Conservation (phyloP, 2,329 filamentous ascomycete species). For the Ascochyta clinopodiicola region DNA sequence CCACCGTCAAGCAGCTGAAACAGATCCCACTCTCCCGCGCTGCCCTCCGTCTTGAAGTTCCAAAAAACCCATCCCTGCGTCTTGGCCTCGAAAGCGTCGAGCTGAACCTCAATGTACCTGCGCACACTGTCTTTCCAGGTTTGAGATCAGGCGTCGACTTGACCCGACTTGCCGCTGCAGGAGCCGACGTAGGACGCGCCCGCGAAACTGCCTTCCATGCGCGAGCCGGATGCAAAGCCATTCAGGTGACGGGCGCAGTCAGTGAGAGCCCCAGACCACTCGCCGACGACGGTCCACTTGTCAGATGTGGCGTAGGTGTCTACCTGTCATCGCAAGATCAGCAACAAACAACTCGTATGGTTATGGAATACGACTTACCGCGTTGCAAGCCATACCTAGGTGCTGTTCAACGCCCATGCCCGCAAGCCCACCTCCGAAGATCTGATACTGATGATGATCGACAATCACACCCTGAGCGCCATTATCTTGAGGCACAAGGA, state of each 20-base stretch:
- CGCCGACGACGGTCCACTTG: slow-evolving; percentile 70
- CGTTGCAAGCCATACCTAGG: slow-evolving; percentile 61
- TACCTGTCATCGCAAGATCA: slow-evolving; percentile 16
- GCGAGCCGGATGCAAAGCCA: slow-evolving; percentile 58
- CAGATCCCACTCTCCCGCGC: slow-evolving; percentile 61
- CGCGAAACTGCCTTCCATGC: slow-evolving; percentile 63
- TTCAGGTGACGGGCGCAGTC: slow-evolving; percentile 60
- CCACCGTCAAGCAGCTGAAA: slow-evolving; percentile 57
- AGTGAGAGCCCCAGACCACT: slow-evolving; percentile 72
- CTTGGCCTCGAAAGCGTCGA: slow-evolving; percentile 59
- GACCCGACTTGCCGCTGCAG: slow-evolving; percentile 60
- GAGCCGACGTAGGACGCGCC: slow-evolving; percentile 58
- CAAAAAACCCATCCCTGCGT: slow-evolving; percentile 64
- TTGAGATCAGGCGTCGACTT: slow-evolving; percentile 56
- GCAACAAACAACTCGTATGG: background rate
- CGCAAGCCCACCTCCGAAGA: slow-evolving; percentile 62
- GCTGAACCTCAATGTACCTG: slow-evolving; percentile 61
- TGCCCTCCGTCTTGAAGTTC: slow-evolving; percentile 63
- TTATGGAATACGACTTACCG: slow-evolving; percentile 40
- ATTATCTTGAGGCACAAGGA: slow-evolving; percentile 59
- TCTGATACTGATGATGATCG: slow-evolving; percentile 73
- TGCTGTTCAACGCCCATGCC: slow-evolving; percentile 61
- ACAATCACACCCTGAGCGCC: slow-evolving; percentile 62
- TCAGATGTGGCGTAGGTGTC: slow-evolving; percentile 58
- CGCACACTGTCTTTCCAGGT: slow-evolving; percentile 55